These are phyloP conservation scores for Boletus smithii DNA, from an alignment of 1,284 basidiomycete genomes.

Conservation along the genomic window DNA sequence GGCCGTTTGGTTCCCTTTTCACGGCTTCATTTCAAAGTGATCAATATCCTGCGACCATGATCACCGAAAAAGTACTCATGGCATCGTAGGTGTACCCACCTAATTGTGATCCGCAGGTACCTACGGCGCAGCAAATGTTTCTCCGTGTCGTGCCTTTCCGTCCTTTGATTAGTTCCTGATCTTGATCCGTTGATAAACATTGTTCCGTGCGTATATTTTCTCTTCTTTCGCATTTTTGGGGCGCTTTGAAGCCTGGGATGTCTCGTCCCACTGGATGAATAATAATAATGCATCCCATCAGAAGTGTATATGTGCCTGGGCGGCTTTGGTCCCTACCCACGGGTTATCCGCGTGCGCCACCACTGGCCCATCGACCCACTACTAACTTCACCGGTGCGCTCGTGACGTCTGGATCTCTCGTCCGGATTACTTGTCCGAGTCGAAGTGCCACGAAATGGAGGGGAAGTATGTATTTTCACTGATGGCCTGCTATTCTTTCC, in stretches of 20 bases:
- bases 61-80: neutral
- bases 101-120: conserved; percentile 1
- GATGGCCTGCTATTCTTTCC: neutral
- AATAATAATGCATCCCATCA: neutral
- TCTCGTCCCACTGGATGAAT: neutral
- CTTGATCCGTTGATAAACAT: neutral
- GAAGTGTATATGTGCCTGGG: neutral
- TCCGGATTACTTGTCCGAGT: neutral
- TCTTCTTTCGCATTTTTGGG: neutral
- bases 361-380: neutral
- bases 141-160: neutral
- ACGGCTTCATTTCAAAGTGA: conserved; percentile 2
- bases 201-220: neutral
- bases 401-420: neutral
- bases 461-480: neutral
- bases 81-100: neutral
- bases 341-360: neutral
- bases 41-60: neutral
- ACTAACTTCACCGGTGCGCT: neutral
- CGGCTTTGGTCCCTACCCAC: too few relatives aligned
- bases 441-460: neutral
- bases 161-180: neutral
- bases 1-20: neutral
- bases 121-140: neutral
- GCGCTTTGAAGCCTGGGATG: neutral